These are phyloP conservation scores for Trichophyton verrucosum DNA, from an alignment of 2,329 filamentous ascomycete species.

Conservation along the genomic window DNA sequence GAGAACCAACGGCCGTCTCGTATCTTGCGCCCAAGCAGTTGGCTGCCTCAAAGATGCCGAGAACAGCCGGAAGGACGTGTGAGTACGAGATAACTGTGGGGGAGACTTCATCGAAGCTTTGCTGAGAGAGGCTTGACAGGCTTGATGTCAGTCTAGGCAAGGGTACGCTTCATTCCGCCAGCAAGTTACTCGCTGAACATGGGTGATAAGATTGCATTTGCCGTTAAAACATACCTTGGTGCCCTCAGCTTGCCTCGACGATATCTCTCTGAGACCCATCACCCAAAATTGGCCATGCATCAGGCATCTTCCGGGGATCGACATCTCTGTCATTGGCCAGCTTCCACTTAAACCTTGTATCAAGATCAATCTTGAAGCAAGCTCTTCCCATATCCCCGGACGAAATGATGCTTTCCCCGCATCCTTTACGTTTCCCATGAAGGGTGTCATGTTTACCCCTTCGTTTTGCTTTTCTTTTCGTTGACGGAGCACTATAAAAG, in stretches of 20 bases:
- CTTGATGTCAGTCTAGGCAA: neutral
- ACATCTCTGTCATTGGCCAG: neutral
- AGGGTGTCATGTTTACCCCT: neutral
- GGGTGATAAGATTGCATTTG: neutral
- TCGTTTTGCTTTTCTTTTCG: neutral
- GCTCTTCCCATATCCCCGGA: neutral
- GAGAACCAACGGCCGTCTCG: neutral
- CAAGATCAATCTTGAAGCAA: neutral
- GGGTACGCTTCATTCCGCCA: neutral
- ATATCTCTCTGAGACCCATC: neutral
- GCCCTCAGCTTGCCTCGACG: neutral
- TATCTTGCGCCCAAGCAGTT: neutral
- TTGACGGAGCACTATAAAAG: neutral
- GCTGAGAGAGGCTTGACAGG: neutral
- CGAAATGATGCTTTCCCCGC: neutral
- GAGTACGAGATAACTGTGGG: neutral
- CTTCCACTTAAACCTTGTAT: neutral
- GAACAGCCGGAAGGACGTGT: neutral
- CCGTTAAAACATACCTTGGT: neutral
- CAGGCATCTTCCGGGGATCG: neutral
- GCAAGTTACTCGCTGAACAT: neutral
- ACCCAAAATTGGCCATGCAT: neutral
- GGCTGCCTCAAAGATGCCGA: neutral
- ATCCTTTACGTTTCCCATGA: neutral
- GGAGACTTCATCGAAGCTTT: neutral